Base-by-base conservation (phyloP, 306 rosid species). In the Astragalus glycyphyllos region DNA sequence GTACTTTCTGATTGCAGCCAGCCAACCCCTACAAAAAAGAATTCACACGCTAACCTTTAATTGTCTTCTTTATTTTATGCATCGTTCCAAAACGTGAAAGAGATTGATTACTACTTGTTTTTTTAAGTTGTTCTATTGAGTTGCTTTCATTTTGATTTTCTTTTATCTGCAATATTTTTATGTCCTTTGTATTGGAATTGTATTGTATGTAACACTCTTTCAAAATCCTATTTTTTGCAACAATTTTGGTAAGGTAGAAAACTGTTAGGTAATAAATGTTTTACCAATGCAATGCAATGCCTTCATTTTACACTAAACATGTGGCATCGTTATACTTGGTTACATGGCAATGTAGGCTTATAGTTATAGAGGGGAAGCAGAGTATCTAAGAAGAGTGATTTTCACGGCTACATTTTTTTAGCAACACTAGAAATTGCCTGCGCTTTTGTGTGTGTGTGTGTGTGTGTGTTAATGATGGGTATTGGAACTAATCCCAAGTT, bases 91-190 rank as follows among this genome's bases (percentile, higher is more conserved):
- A 40, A 49, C n/a, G 0, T 20, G 72, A 35, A 60, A 77, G 49
- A 54, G 38, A 72, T 72, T 62, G 69, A 42, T 58, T 12, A 12
- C 32, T 23, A 26, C 9, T 35, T n/a, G 70, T 63, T 11, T 11
- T 11, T 37, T 37, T 35, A 1, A 0, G 41, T 37, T 60, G 31
- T 15, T 60, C 29, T 10, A 26, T 44, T 45, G 35, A 51, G 34
- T 50, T 51, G 69, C 68, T 78, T 74, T 35, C 47, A 23, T 51
- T 29, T 15, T 13, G 12, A 68, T 46, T 50, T 54, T 55, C 59
- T 48, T 55, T 68, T 42, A 59, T 61, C 26, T 34, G 37, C 42
- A 48, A 40, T 12, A 47, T 66, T 29, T 29, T 50, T 45, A 17
- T 61, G 49, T 23, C 65, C 15, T 64, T 35, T 14, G 23, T n/a